Evolutionary conservation across 208 protist genomes (phyloP).

Genomic region (Acanthamoeba lenticulata): DNA sequence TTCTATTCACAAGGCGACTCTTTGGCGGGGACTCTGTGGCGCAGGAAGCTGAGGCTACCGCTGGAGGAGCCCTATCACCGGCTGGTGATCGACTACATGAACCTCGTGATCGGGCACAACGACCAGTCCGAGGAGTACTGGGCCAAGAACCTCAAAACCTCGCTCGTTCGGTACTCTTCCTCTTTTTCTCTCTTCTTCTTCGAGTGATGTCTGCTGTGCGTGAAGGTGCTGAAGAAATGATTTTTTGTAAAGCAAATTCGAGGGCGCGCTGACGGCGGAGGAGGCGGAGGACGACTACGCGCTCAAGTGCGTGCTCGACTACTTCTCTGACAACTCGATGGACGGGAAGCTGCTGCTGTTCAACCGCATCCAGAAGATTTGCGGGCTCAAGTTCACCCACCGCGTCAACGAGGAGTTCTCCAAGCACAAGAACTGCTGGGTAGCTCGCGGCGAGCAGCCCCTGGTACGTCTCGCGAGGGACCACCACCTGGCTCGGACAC

Average conservation of each 20-base stretch:
- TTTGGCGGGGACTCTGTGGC: too few species aligned
- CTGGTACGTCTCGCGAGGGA: neutral
- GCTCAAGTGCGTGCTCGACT: conserved; percentile 62
- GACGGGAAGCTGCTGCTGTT: conserved; percentile 79
- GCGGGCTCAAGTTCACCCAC: conserved; percentile 74
- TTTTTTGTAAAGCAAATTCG: conserved; percentile 29
- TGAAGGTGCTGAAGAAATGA: neutral
- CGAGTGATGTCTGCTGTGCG: too few species aligned
- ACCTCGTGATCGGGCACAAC: conserved; percentile 67
- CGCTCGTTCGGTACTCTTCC: conserved; percentile 32
- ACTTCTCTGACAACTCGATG: conserved; percentile 65
- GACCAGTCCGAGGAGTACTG: conserved; percentile 73
- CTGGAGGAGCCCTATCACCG: conserved; percentile 76
- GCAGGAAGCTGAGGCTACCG: conserved; percentile 68
- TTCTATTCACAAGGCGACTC: neutral
- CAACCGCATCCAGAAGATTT: conserved; percentile 80
- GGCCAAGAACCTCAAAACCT: conserved; percentile 65
- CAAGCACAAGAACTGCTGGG: conserved; percentile 71
- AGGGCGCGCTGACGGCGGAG: neutral
- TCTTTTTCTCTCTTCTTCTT: too few species aligned
- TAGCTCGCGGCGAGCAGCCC: conserved; percentile 64
- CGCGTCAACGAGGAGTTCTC: conserved; percentile 70
- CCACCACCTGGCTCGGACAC: too few species aligned
- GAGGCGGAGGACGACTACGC: conserved; percentile 40
- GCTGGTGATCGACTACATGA: conserved; percentile 78